Conservation (phyloP, 148 eudicot genomes). For the Fallopia convolvulus region DNA sequence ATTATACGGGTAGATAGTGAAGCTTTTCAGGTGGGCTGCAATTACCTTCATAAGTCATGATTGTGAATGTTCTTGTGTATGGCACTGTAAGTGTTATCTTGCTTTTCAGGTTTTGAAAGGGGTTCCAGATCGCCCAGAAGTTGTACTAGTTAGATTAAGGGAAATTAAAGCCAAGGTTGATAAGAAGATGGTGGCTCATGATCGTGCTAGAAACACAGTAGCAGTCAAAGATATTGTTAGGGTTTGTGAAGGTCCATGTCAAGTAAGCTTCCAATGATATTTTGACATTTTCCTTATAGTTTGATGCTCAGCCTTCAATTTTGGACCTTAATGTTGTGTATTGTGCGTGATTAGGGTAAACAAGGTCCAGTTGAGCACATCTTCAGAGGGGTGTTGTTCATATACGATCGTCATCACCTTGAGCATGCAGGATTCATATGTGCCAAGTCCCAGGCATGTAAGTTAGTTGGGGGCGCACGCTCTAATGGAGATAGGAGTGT, state of each 20-base stretch:
- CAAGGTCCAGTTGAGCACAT: conserved; percentile 99
- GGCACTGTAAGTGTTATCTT: background rate
- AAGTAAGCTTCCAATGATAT: conserved; percentile 32
- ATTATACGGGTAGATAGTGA: conserved; percentile 96
- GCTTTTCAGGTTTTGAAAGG: conserved; percentile 79
- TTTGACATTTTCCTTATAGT: background rate
- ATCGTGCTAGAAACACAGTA: conserved; percentile 58
- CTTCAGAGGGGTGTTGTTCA: conserved; percentile 62
- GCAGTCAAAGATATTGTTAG: conserved; percentile 84
- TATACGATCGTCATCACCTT: conserved; percentile 89
- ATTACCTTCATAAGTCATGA: conserved; percentile 2
- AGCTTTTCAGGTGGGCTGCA: conserved; percentile 76
- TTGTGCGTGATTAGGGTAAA: conserved; percentile 58
- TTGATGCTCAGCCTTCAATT: background rate
- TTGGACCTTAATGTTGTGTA: background rate
- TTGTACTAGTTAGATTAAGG: conserved; percentile 73
- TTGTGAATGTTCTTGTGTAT: conserved; percentile 12
- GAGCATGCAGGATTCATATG: conserved; percentile 99
- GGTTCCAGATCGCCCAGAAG: conserved; percentile 85
- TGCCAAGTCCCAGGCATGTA: conserved; percentile 73
- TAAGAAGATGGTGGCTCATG: conserved; percentile 49
- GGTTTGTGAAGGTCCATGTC: conserved; percentile 75
- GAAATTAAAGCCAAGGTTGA: conserved; percentile 87
- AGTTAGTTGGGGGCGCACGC: conserved; percentile 82
- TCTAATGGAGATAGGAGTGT: conserved; percentile 57